Percentiles rank a stretch among this genome's conserved stretches.
phyloP scores from a whole-genome alignment of 352 stramenopile genomes.

The Aphanomyces cochlioides region DNA sequence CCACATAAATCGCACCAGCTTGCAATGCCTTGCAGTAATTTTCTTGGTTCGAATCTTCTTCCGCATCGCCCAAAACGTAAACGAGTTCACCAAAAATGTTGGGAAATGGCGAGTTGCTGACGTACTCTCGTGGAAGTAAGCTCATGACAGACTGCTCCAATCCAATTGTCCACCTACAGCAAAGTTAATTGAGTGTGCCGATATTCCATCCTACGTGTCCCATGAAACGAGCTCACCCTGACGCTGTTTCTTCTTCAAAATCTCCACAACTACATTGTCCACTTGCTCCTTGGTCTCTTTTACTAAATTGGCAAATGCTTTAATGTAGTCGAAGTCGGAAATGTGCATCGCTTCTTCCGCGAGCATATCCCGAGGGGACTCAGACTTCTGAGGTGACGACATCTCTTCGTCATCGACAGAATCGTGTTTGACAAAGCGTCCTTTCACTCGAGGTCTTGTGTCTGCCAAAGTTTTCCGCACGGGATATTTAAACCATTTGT shows the following conservation, averaged over 20 bases:
- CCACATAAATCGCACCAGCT: conserved; percentile 27
- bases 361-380: not conserved
- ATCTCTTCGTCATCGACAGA: conserved; percentile 2
- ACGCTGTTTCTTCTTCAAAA: conserved; percentile 23
- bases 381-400: not conserved
- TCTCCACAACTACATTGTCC: conserved; percentile 23
- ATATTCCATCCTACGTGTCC: conserved; percentile 13
- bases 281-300: conserved; percentile 21
- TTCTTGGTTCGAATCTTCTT: conserved; percentile 27
- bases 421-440: conserved; percentile 29
- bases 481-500: conserved; percentile 32
- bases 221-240: conserved; percentile 28
- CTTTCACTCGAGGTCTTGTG: conserved; percentile 25
- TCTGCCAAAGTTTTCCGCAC: conserved; percentile 27
- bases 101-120: conserved; percentile 14
- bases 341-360: conserved; percentile 1
- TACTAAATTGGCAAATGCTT: conserved; percentile 26
- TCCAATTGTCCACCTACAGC: conserved; percentile 23
- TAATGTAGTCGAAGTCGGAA: conserved; percentile 28
- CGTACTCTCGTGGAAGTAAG: conserved; percentile 21
- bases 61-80: conserved; percentile 28
- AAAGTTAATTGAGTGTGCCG: not conserved
- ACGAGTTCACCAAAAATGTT: conserved; percentile 30
- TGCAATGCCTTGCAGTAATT: conserved; percentile 29
- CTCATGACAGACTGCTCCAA: conserved; percentile 14